Evolutionary conservation across 2,329 filamentous ascomycete species (phyloP).

Genomic region (Penicillium sp.): DNA sequence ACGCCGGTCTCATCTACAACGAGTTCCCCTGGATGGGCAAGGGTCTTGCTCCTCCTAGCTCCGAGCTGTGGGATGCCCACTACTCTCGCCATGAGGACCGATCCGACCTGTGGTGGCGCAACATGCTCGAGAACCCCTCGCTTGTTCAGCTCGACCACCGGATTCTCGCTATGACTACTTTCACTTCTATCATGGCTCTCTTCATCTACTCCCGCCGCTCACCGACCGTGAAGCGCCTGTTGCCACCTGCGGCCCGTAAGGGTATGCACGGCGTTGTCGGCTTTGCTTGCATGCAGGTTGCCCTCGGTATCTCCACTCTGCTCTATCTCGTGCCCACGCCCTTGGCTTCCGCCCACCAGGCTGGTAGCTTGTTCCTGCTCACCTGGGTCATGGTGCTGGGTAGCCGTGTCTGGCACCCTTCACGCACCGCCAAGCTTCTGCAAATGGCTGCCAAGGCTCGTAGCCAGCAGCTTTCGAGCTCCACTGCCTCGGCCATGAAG

Average conservation of each 20-base stretch:
- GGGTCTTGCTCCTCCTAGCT: conserved; percentile 75
- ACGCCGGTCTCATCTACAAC: conserved; percentile 97
- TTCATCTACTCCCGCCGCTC: conserved; percentile 78
- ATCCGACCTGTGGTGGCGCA: conserved; percentile 92
- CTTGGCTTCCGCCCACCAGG: conserved; percentile 88
- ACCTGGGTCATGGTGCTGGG: conserved; percentile 80
- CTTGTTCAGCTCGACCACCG: conserved; percentile 95
- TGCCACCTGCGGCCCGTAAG: conserved; percentile 62
- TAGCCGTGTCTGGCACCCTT: conserved; percentile 74
- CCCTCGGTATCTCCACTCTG: conserved; percentile 84
- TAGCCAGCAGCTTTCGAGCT: conserved; percentile 28
- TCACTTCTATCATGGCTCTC: conserved; percentile 75
- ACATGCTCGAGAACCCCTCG: conserved; percentile 95
- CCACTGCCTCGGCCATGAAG: conserved; percentile 28
- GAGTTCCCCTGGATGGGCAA: conserved; percentile 95
- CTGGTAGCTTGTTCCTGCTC: conserved; percentile 80
- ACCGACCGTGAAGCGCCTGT: conserved; percentile 60
- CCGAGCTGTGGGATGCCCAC: conserved; percentile 81
- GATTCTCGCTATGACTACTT: conserved; percentile 85
- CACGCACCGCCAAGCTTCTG: conserved; percentile 63
- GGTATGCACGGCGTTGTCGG: conserved; percentile 80
- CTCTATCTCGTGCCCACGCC: conserved; percentile 91
- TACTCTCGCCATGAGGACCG: conserved; percentile 78
- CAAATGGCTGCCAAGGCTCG: conserved; percentile 45
- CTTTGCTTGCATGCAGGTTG: conserved; percentile 77